phyloP scores from a whole-genome alignment of 768 basidiomycete species.

The Russula emetica region DNA sequence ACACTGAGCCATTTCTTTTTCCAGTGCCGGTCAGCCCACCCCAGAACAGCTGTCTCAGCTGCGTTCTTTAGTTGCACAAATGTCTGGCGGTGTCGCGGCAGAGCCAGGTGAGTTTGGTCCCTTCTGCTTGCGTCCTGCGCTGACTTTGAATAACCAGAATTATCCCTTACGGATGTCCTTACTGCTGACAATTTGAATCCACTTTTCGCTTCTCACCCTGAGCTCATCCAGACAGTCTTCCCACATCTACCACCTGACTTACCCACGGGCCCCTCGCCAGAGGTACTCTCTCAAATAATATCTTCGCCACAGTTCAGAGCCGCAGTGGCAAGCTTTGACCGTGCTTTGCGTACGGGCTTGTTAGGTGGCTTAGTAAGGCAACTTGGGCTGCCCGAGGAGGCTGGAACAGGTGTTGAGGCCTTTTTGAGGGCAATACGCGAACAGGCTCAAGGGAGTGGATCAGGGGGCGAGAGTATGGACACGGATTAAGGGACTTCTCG shows the following conservation, averaged over 20 bases:
- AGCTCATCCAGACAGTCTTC: constrained; percentile 64
- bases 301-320: constrained; percentile 80
- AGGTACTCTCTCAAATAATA: constrained; percentile 70
- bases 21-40: constrained; percentile 34
- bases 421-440: constrained; percentile 80
- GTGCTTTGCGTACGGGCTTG: constrained; percentile 77
- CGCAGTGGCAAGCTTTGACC: constrained; percentile 76
- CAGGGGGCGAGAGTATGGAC: constrained; percentile 64
- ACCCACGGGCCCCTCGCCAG: constrained; percentile 60
- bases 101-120: constrained; percentile 35
- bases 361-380: constrained; percentile 69
- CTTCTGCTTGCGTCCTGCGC: constrained; percentile 19
- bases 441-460: constrained; percentile 55
- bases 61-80: constrained; percentile 44
- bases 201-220: constrained; percentile 65
- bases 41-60: constrained; percentile 68
- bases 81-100: constrained; percentile 37
- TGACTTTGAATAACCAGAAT: constrained; percentile 39
- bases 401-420: constrained; percentile 69
- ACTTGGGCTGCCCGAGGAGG: constrained; percentile 80
- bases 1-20: constrained; percentile 13
- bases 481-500: constrained; percentile 50
- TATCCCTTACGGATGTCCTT: constrained; percentile 71
- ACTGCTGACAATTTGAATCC: constrained; percentile 68
- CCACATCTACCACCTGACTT: constrained; percentile 81